Evolutionary conservation across 177 flowering plant species (phyloP), one percentile per base, ranked within the genome.

Genomic region (Vitis hybrid): DNA sequence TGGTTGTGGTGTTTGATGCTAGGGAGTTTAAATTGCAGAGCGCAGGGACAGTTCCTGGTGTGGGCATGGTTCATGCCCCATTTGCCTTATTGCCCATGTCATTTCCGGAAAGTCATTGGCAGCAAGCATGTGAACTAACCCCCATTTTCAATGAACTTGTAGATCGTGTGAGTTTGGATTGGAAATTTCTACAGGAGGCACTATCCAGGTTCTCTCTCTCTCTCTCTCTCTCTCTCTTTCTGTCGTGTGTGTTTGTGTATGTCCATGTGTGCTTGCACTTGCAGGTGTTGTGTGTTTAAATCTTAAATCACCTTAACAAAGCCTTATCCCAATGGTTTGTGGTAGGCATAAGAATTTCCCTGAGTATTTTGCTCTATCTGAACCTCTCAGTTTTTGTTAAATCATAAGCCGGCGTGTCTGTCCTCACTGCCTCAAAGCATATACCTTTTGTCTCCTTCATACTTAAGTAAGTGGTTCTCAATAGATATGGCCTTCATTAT

Each of bases 111-210:
- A 79, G 77, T 75, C 77, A 90, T 30, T 92, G 90, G 90, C 81
- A 69, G 71, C 91, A 89, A 82, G 99, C 97, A 63, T 90, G 98
- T 80, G 97, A 92, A 60, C 62, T 96, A 67, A 90, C 94, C 12
- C 97, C 97, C 8, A 81, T 96, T 69, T 93, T 96, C 80, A 96
- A 88, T 77, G 99, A 96, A 75, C 92, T 96, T 10, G 84, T 96
- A 6, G 98, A 96, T 78, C 93, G 95, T 11, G 97, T 96, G 61
- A 96, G 99, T 79, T 86, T 92, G 84, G 97, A 96, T 78, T 88
- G 83, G 3, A 75, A 91, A 54, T 96, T 96, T 77, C 72, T 96
- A 15, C 98, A 92, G 76, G 91, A 88, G 3, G 81, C 98, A 56
- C 74, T 96, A 2, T 83, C 97, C 81, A 93, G 95, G 98, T 96